Evolutionary conservation across 108 stramenopile genomes (phyloP), one percentile per base, ranked within the genome.

Genomic region (Cylindrotheca closterium): DNA sequence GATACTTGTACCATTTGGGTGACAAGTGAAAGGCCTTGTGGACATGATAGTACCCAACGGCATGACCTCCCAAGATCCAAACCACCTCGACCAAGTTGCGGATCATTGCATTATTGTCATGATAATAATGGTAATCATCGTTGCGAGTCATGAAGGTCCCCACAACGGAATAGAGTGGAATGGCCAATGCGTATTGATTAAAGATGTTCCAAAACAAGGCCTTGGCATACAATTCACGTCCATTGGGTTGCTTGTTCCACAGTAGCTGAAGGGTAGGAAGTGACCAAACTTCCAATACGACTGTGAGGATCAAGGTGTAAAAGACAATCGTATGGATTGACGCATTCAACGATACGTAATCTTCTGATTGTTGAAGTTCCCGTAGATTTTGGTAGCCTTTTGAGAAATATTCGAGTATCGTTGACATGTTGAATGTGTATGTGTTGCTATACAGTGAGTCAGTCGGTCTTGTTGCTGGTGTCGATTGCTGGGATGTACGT

Each of bases 1-100:
- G 73, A 55, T 31, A 74, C 17, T 22, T 18, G 30, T 68, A 68
- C 2, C 67, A 26, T 1, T 21, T 26, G 4, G 71, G 71, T 23
- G 28, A 45, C 22, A 53, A 31, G 51, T 78, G 77, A 47, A 78
- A 73, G 4, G 62, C 48, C 47, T 70, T 70, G 68, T 70, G 68
- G 10, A 60, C 23, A 0, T 21, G 15, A 46, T 72, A 73, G 62
- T 73, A 78, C 26, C 22, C 21, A 31, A 73, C 30, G 1, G 48
- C 33, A 42, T 78, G 71, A 28, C 50, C 23, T 1, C 37, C 42
- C 21, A 78, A 18, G 30, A 78, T 48, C 19, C 45, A 67, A 17
- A 47, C 18, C 17, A 58, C 56, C 22, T 53, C 25, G n/a, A 47
- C 28, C 27, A 19, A 3, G 8, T 34, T 8, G 7, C 26, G 47